Conservation (phyloP, 495 filamentous ascomycete species). For the Penicilliopsis zonata region DNA sequence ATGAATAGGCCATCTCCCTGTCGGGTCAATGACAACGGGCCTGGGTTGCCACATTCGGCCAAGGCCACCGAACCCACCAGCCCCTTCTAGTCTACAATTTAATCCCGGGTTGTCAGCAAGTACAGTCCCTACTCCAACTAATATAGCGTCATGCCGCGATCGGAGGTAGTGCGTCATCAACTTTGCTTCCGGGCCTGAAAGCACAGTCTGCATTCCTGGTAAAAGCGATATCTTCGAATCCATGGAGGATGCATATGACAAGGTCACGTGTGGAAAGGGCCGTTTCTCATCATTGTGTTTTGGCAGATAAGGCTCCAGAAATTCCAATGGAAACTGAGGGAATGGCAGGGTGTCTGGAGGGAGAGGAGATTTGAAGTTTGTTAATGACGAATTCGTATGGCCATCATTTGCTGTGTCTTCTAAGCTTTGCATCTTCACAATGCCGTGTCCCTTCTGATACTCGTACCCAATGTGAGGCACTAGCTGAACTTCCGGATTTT, state of each 20-base stretch:
- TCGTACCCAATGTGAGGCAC: slow-evolving; percentile 39
- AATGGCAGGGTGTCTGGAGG: slow-evolving; percentile 35
- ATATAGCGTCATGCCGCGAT: slow-evolving; percentile 68
- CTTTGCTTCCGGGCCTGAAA: slow-evolving; percentile 74
- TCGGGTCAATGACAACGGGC: slow-evolving; percentile 70
- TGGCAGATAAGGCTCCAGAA: slow-evolving; percentile 37
- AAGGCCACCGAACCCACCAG: slow-evolving; percentile 38
- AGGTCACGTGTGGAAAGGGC: slow-evolving; percentile 45
- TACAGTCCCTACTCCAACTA: slow-evolving; percentile 75
- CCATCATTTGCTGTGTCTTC: slow-evolving; percentile 7
- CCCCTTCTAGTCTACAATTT: slow-evolving; percentile 59
- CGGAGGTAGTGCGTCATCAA: slow-evolving; percentile 87
- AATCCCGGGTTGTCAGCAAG: slow-evolving; percentile 74
- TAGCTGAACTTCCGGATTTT: slow-evolving; percentile 34
- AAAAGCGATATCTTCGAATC: slow-evolving; percentile 66
- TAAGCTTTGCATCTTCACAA: slow-evolving; percentile 21
- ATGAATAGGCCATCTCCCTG: slow-evolving; percentile 51
- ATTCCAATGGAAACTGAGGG: slow-evolving; percentile 29
- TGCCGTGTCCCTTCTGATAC: slow-evolving; percentile 38
- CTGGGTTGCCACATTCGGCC: slow-evolving; percentile 54
- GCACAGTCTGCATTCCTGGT: slow-evolving; percentile 60
- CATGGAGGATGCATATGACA: slow-evolving; percentile 86
- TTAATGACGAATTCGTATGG: slow-evolving; percentile 5
- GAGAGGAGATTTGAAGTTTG: slow-evolving; percentile 14
- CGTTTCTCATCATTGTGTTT: slow-evolving; percentile 16